Evolutionary conservation across 768 basidiomycete genomes (phyloP).

Genomic region (Suillus lakei): DNA sequence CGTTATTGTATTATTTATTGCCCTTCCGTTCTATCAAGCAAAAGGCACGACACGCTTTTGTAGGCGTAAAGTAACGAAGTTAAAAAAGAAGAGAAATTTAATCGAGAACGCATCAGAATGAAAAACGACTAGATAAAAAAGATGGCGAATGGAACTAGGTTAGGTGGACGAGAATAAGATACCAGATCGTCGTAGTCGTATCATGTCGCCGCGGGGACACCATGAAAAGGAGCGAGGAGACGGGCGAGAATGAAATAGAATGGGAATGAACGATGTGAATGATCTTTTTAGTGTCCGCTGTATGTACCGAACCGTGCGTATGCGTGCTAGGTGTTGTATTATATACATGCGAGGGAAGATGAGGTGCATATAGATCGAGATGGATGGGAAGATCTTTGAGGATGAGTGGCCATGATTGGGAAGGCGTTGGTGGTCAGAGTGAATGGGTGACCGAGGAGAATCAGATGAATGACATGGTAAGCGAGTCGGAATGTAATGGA

Average conservation of each 20-base stretch:
- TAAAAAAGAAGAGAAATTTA: neutral
- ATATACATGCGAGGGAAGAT: slow-evolving; percentile 11
- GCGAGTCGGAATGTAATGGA: neutral
- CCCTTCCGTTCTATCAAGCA: slow-evolving; percentile 2
- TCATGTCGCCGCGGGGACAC: neutral
- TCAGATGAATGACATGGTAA: neutral
- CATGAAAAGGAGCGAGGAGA: neutral
- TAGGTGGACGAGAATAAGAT: slow-evolving; percentile 3
- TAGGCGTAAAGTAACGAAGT: neutral
- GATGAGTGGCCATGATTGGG: neutral
- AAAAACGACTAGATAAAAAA: slow-evolving; percentile 3
- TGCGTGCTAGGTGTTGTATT: slow-evolving; percentile 6
- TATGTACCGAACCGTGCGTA: slow-evolving; percentile 8
- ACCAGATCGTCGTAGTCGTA: neutral
- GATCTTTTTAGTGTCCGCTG: slow-evolving; percentile 5
- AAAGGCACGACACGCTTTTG: neutral
- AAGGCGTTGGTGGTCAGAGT: neutral
- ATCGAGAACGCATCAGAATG: neutral
- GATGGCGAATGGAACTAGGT: neutral
- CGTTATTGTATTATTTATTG: neutral
- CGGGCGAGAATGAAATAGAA: neutral
- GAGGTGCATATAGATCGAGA: slow-evolving; percentile 4
- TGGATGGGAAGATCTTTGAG: slow-evolving; percentile 8
- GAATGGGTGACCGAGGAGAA: neutral
- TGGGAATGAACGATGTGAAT: slow-evolving; percentile 2